Evolutionary conservation across 306 rosid genomes (phyloP).

Genomic region (Malus domestica): DNA sequence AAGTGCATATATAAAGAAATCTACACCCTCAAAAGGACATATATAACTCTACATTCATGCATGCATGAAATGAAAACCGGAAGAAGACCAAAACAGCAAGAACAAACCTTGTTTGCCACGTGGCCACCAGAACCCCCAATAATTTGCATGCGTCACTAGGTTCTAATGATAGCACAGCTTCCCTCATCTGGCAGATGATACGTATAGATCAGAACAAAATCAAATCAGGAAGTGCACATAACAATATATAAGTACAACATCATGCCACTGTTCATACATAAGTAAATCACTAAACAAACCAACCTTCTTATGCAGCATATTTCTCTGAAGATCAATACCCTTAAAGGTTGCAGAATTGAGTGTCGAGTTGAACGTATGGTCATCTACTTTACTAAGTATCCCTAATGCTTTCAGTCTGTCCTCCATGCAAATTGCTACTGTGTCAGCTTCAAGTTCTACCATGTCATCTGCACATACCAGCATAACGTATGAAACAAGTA

Average conservation of each 20-base stretch:
- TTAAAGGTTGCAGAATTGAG: conserved; percentile 38
- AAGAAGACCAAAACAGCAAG: conserved; percentile 11
- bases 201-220: background rate
- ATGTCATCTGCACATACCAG: conserved; percentile 49
- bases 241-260: background rate
- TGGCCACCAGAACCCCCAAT: conserved; percentile 43
- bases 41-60: background rate
- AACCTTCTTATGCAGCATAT: conserved; percentile 59
- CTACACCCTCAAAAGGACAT: background rate
- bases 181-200: conserved; percentile 46
- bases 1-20: background rate
- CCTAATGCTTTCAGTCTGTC: conserved; percentile 60
- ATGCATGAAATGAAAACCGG: background rate
- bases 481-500: conserved; percentile 12
- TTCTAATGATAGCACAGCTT: conserved; percentile 44
- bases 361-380: conserved; percentile 28
- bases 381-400: conserved; percentile 47
- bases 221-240: background rate
- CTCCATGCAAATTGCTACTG: conserved; percentile 56
- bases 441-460: conserved; percentile 29
- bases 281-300: background rate
- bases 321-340: conserved; percentile 52
- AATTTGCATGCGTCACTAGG: conserved; percentile 58
- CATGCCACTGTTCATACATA: background rate
- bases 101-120: conserved; percentile 78